Evolutionary conservation across 108 stramenopile species (phyloP), one percentile per base, ranked within the genome.

Genomic region (Epithemia pelagica): DNA sequence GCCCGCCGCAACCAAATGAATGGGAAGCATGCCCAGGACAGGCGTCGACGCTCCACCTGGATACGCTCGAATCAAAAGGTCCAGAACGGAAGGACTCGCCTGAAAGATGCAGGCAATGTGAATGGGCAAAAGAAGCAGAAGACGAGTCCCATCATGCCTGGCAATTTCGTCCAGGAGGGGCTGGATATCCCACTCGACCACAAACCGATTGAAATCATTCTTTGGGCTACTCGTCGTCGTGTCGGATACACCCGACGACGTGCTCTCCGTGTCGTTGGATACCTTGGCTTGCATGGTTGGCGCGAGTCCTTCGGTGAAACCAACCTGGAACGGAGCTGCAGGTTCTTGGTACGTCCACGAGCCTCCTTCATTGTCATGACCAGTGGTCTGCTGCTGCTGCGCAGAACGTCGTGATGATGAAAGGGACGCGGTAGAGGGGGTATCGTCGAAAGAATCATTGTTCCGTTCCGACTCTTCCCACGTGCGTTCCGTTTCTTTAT

Each of bases 1-100:
- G n/a, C 55, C 68, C n/a, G 62, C 52, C 27, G 65, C 63, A 10
- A 78, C 63, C 67, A 71, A 29, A 62, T 78, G 77, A 37, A 78
- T 65, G 58, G 77, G 77, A 24, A 73, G 46, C 77, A 73, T 69
- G 19, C 77, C 72, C 29, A 60, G 19, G 27, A 54, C 51, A 7
- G n/a, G 10, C 0, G 32, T 26, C 0, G 26, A 23, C 3, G 64
- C 59, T 0, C 69, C 68, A 30, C 32, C 52, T n/a, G 69, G 69
- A 60, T 77, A 63, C 32, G 56, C 72, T 51, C 69, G 20, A 1
- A 69, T 21, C 65, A 78, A 62, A 1, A 68, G 25, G 62, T 65
- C 27, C 26, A 78, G 19, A 7, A 78, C 68, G 10, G n/a, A 31
- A 10, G 68, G 32, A 5, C 10, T 10, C 15, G 37, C 37, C 37